A percentile compares a stretch with the other conserved stretches of the same genome.
Conservation (phyloP, 78 protist species). For the Bigelowiella natans region DNA sequence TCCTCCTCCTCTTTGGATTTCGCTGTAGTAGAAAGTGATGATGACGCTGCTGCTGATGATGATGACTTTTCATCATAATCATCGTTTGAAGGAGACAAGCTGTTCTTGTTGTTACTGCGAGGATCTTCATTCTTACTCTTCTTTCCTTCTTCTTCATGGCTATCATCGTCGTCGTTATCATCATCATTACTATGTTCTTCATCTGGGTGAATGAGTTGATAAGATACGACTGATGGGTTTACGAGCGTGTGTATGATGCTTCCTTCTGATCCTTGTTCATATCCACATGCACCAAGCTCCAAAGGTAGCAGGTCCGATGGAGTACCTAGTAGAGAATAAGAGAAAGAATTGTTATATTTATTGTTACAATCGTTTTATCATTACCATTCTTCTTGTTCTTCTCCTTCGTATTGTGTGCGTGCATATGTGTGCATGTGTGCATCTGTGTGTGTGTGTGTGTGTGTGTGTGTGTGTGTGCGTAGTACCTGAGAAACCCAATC, state of each 20-base stretch:
- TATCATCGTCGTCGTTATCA: too few relatives aligned
- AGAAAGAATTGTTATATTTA: too few relatives aligned
- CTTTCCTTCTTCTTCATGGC: too few relatives aligned
- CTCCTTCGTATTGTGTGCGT: too few relatives aligned
- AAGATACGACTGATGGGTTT: conserved; percentile 8
- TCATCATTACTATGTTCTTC: too few relatives aligned
- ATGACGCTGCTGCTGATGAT: too few relatives aligned
- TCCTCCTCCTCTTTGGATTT: not conserved
- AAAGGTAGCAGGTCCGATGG: conserved; percentile 60
- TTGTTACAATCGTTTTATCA: not conserved
- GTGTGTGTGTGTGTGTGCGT: too few relatives aligned
- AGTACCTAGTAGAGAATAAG: conserved; percentile 36
- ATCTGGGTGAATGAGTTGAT: not conserved
- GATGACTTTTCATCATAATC: not conserved
- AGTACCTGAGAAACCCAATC: conserved; percentile 58
- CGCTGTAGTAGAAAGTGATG: too few relatives aligned
- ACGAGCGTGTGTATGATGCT: conserved; percentile 43
- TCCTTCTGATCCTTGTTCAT: conserved; percentile 62
- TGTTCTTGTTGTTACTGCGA: not conserved
- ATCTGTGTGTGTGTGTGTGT: too few relatives aligned
- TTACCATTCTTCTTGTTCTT: too few relatives aligned
- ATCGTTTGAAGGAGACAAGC: not conserved
- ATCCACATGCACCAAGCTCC: conserved; percentile 56
- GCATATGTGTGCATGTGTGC: too few relatives aligned
- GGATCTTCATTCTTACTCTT: not conserved